phyloP scores from a whole-genome alignment of 345 rosid genomes.

The Brassica rapa region DNA sequence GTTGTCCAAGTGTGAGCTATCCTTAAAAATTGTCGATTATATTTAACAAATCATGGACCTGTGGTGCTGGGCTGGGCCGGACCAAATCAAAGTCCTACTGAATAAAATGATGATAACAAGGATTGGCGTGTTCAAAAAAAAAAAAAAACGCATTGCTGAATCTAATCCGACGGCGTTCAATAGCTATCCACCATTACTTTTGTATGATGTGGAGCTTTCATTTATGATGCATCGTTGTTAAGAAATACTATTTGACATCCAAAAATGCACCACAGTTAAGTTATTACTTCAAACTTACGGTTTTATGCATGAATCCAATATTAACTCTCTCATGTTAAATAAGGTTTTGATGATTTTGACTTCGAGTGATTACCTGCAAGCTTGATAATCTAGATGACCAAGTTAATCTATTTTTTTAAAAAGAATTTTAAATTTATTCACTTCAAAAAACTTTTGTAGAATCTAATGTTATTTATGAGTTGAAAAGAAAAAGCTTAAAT shows the following conservation, averaged over 20 bases:
- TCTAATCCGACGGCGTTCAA: conserved; percentile 5
- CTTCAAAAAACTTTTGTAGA: too few species aligned
- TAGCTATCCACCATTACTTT: conserved; percentile 9
- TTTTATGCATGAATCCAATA: not conserved
- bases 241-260: not conserved
- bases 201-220: conserved; percentile 22
- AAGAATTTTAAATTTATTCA: too few species aligned
- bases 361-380: not conserved
- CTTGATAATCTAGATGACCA: not conserved
- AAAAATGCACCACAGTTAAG: not conserved
- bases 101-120: not conserved
- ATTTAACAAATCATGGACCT: not conserved
- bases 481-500: too few species aligned
- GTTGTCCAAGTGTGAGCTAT: not conserved
- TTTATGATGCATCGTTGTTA: not conserved
- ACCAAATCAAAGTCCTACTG: not conserved
- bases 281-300: conserved; percentile 9
- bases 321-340: conserved; percentile 20
- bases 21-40: not conserved
- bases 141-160: not conserved
- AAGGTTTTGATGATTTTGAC: conserved; percentile 10
- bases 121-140: not conserved
- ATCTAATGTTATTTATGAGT: too few species aligned
- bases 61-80: not conserved
- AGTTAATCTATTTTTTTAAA: not conserved